These are phyloP conservation scores for Codiaeum variegatum DNA, from an alignment of 441 rosid genomes.

Conservation along the genomic window DNA sequence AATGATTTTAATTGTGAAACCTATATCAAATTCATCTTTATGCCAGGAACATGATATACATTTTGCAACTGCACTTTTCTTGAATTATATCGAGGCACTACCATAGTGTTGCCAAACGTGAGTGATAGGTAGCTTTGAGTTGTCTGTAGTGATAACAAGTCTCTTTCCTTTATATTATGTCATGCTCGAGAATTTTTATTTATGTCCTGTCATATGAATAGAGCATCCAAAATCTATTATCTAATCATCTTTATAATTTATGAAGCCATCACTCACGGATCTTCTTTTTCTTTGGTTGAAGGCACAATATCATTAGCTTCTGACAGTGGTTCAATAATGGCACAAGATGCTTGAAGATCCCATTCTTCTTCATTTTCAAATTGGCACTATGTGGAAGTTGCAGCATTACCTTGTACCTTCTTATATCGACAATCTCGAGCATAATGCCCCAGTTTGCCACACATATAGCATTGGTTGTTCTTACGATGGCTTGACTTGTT, in stretches of 20 bases:
- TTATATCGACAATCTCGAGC: too few relatives aligned
- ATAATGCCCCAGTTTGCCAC: neutral
- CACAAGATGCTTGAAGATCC: neutral
- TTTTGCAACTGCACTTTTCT: neutral
- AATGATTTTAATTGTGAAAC: neutral
- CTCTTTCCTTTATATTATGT: too few relatives aligned
- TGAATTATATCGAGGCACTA: neutral
- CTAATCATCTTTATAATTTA: conserved; percentile 1
- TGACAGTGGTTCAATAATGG: neutral
- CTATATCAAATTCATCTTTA: conserved; percentile 1
- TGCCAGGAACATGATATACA: conserved; percentile 2
- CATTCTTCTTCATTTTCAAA: neutral
- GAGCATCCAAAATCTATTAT: conserved; percentile 1
- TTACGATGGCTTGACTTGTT: neutral
- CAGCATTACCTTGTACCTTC: too few relatives aligned
- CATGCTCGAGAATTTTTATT: too few relatives aligned
- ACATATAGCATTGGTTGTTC: neutral
- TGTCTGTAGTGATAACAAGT: neutral
- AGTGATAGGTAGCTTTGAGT: neutral
- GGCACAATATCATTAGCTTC: too few relatives aligned
- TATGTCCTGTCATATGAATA: neutral
- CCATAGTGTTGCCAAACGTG: neutral
- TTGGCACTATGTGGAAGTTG: too few relatives aligned
- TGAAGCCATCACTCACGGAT: neutral
- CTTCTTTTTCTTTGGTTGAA: neutral